Conservation (phyloP, 2,329 filamentous ascomycete species). For the Diaporthe velutina region DNA sequence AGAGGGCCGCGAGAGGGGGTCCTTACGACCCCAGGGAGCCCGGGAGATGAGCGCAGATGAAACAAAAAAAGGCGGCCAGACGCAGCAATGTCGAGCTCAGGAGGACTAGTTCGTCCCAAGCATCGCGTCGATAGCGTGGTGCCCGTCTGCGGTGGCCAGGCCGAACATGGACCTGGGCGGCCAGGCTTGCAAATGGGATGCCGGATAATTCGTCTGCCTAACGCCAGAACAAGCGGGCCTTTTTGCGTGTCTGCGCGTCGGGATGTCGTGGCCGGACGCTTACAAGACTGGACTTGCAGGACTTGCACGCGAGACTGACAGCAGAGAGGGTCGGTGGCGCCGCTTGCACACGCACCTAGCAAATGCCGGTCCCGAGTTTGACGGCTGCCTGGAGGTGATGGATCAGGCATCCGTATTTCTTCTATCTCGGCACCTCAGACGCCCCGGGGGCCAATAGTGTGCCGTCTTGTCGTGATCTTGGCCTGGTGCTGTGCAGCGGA, state of each 20-base stretch:
- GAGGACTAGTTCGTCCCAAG: constrained; percentile 15
- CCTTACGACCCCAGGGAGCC: constrained; percentile 2
- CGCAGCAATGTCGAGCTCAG: background rate
- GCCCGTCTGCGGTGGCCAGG: constrained; percentile 4
- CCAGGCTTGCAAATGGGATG: constrained; percentile 28
- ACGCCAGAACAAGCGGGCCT: constrained; percentile 24
- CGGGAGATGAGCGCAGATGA: constrained; percentile 22
- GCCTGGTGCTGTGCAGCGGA: background rate
- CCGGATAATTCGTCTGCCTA: constrained; percentile 32
- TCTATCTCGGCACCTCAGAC: background rate
- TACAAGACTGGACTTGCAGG: constrained; percentile 10
- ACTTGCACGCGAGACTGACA: background rate
- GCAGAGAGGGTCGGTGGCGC: constrained; percentile 23
- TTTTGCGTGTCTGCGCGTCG: constrained; percentile 7
- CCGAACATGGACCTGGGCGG: constrained; percentile 28
- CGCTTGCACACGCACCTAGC: constrained; percentile 15
- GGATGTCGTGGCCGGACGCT: constrained; percentile 21
- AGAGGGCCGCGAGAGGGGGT: constrained; percentile 9
- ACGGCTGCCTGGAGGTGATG: constrained; percentile 31
- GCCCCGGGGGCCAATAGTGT: background rate
- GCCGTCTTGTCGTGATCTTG: background rate
- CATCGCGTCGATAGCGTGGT: constrained; percentile 19
- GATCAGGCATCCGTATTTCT: constrained; percentile 25
- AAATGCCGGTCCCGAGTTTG: constrained; percentile 29
- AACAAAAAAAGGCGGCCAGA: constrained; percentile 16